Evolutionary conservation across 2,329 filamentous ascomycete genomes (phyloP).

Genomic region (Sclerotinia trifoliorum): DNA sequence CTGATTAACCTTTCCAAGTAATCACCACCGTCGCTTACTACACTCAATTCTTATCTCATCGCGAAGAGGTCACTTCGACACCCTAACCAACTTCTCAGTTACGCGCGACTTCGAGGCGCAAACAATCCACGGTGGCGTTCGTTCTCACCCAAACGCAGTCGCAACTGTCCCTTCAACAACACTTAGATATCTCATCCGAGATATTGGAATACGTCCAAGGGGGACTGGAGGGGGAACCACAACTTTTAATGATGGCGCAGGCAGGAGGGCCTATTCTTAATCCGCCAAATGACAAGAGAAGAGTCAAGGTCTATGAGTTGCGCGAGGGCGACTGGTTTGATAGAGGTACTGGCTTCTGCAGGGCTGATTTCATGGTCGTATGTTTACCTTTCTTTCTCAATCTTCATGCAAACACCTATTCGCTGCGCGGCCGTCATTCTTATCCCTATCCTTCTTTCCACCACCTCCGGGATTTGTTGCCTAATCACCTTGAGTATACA

Average conservation of each 20-base stretch:
- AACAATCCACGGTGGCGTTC: conserved; percentile 35
- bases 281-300: conserved; percentile 57
- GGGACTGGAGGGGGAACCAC: conserved; percentile 53
- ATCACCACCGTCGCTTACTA: conserved; percentile 3
- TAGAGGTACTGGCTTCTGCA: conserved; percentile 93
- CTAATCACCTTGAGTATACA: conserved; percentile 36
- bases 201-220: conserved; percentile 52
- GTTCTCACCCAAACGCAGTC: conserved; percentile 31
- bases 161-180: conserved; percentile 58
- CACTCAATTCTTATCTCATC: background rate
- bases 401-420: background rate
- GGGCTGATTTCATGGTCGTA: conserved; percentile 50
- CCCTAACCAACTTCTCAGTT: conserved; percentile 18
- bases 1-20: background rate
- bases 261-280: conserved; percentile 56
- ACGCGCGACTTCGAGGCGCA: conserved; percentile 29
- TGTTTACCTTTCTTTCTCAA: conserved; percentile 23
- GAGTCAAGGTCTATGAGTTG: conserved; percentile 98
- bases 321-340: conserved; percentile 99
- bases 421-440: background rate
- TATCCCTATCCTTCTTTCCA: background rate
- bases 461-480: conserved; percentile 25
- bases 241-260: conserved; percentile 70
- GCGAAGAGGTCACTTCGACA: background rate
- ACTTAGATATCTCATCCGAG: conserved; percentile 56